These are phyloP conservation scores for Juglanconis oblonga DNA, from an alignment of 2,329 filamentous ascomycete genomes.

Conservation along the genomic window DNA sequence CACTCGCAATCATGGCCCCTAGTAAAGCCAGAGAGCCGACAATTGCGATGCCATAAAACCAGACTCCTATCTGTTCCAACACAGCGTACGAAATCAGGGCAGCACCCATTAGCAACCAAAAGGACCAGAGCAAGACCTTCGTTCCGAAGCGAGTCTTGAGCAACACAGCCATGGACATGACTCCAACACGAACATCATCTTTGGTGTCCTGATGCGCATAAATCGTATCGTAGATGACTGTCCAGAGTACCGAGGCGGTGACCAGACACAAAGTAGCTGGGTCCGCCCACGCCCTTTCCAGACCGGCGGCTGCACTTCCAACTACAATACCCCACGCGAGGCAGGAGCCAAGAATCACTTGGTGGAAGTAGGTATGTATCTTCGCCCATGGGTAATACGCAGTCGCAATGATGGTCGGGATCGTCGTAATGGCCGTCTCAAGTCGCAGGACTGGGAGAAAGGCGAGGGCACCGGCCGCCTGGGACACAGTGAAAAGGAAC, in stretches of 20 bases:
- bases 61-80: too few relatives aligned
- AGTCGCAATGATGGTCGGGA: conserved; percentile 27
- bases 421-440: conserved; percentile 14
- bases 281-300: too few relatives aligned
- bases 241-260: conserved; percentile 26
- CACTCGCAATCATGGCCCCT: background rate
- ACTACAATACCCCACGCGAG: conserved; percentile 23
- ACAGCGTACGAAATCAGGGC: too few relatives aligned
- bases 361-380: conserved; percentile 32
- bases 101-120: background rate
- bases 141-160: conserved; percentile 24
- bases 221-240: conserved; percentile 33
- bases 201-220: conserved; percentile 33
- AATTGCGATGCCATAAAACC: too few relatives aligned
- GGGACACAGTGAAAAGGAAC: conserved; percentile 23
- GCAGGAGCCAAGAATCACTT: conserved; percentile 33
- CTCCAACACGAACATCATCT: conserved; percentile 30
- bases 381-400: conserved; percentile 33
- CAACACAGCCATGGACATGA: conserved; percentile 32
- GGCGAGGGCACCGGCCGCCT: conserved; percentile 33
- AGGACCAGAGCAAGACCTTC: background rate
- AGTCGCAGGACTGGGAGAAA: conserved; percentile 36
- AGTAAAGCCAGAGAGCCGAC: too few relatives aligned
- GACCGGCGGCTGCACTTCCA: background rate
- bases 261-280: background rate